phyloP scores from a whole-genome alignment of 805 yeast genomes.

The Ascoidea tarda region DNA sequence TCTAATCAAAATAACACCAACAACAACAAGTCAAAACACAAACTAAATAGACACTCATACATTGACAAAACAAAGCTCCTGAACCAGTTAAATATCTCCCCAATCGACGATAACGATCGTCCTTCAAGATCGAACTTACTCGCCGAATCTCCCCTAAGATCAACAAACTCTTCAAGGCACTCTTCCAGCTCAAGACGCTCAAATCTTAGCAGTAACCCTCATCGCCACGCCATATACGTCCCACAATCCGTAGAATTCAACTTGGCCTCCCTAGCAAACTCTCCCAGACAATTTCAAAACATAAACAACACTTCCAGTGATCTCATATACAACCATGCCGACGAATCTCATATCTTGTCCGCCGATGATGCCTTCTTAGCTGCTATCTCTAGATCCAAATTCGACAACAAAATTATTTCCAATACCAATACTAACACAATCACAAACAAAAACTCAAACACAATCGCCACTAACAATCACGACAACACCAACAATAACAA shows the following conservation, averaged over 20 bases:
- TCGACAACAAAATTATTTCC: too few relatives aligned
- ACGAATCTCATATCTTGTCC: conserved; percentile 7
- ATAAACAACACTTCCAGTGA: background rate
- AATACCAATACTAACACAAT: background rate
- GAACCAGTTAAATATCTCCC: background rate
- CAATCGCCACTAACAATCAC: background rate
- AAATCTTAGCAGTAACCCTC: background rate
- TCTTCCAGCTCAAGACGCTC: conserved; percentile 1
- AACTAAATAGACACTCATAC: too few relatives aligned
- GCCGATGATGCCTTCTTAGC: conserved; percentile 10
- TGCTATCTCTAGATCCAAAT: conserved; percentile 3
- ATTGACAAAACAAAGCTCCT: too few relatives aligned
- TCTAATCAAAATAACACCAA: background rate
- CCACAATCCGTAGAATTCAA: background rate
- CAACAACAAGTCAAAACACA: background rate
- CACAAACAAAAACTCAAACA: too few relatives aligned
- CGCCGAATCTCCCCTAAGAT: background rate
- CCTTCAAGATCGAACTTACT: background rate
- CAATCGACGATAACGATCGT: background rate
- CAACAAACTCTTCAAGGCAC: background rate
- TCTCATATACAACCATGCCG: conserved; percentile 7
- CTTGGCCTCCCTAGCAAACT: background rate
- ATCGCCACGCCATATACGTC: conserved; percentile 1
- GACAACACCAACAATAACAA: background rate
- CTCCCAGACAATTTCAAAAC: background rate